Conservation (phyloP, 1,139 yeast genomes). For the Schizosaccharomyces versatilis region DNA sequence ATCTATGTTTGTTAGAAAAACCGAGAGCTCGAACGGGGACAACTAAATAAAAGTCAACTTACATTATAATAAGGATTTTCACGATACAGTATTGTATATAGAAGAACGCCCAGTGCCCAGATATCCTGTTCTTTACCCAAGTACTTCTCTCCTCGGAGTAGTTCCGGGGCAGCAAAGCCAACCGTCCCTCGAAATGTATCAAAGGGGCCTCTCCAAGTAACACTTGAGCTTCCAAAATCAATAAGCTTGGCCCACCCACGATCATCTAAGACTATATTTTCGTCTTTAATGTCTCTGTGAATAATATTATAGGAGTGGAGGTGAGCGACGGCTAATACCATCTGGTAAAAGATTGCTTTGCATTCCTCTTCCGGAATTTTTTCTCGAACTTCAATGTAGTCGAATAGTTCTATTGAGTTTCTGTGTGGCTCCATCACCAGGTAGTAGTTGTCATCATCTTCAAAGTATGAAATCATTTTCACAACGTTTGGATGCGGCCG, state of each 20-base stretch:
- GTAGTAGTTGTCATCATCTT: conserved; percentile 70
- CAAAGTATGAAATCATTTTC: conserved; percentile 71
- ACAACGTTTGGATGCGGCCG: conserved; percentile 74
- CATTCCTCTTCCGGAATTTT: conserved; percentile 61
- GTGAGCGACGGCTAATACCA: conserved; percentile 56
- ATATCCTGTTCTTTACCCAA: conserved; percentile 87
- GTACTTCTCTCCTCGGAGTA: conserved; percentile 65
- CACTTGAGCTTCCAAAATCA: conserved; percentile 91
- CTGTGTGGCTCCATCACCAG: conserved; percentile 84
- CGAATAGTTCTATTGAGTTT: conserved; percentile 82
- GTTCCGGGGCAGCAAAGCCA: conserved; percentile 95
- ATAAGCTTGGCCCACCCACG: conserved; percentile 36
- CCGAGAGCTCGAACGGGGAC: not conserved
- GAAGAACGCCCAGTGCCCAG: conserved; percentile 83
- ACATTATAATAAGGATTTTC: conserved; percentile 90
- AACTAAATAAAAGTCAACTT: conserved; percentile 18
- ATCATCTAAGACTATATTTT: conserved; percentile 63
- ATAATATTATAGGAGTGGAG: conserved; percentile 71
- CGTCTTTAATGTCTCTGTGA: conserved; percentile 89
- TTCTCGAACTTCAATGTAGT: conserved; percentile 63
- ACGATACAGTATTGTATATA: conserved; percentile 75
- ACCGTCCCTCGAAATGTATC: conserved; percentile 93
- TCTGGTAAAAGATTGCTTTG: conserved; percentile 54
- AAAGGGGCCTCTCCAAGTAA: conserved; percentile 74
- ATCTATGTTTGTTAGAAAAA: not conserved